Evolutionary conservation across 352 stramenopile genomes (phyloP), one percentile per base, ranked within the genome.

Genomic region (Phytophthora idaei): DNA sequence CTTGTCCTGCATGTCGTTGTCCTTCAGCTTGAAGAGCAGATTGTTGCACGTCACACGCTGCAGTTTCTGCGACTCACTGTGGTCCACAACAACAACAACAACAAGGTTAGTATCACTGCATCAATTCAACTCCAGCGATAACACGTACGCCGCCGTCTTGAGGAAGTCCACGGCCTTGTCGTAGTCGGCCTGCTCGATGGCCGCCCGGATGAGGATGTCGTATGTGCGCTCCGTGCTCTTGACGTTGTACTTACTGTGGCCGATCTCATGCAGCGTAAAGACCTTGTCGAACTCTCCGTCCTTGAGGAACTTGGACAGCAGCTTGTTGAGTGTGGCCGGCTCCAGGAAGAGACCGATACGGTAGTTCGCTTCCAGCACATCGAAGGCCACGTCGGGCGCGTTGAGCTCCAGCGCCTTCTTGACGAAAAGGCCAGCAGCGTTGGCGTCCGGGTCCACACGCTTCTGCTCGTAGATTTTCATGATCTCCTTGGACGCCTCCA

Each of bases 401-500:
- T 89, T 80, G 21, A 94, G 77, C 64, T 94, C 83, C 31, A 94
- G 76, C 65, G 85, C 85, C 71, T 94, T 94, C 73, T 94, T 94
- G 14, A 94, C 79, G 54, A 94, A 91, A 2, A 92, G 61, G 7
- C 83, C 85, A 4, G 80, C 83, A n/a, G 85, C 85, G 57, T 86
- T 91, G 42, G 83, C 69, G 54, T 92, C 84, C 60, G 84, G 85
- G 63, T 94, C 85, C 61, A 94, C 82, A 45, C 85, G 83, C 74
- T 94, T 94, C 68, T 89, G 71, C 76, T 94, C 85, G 67, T 94
- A 94, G 61, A 94, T 92, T 69, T 90, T 89, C 85, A 94, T 92
- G 65, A 94, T 92, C 71, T 92, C 83, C 73, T 92, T 92, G 28
- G 77, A 87, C 1, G 80, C 82, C 71, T 90, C 81, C 48, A 94